These are phyloP conservation scores for Striga asiatica DNA, from an alignment of 257 asterid genomes.

Conservation along the genomic window DNA sequence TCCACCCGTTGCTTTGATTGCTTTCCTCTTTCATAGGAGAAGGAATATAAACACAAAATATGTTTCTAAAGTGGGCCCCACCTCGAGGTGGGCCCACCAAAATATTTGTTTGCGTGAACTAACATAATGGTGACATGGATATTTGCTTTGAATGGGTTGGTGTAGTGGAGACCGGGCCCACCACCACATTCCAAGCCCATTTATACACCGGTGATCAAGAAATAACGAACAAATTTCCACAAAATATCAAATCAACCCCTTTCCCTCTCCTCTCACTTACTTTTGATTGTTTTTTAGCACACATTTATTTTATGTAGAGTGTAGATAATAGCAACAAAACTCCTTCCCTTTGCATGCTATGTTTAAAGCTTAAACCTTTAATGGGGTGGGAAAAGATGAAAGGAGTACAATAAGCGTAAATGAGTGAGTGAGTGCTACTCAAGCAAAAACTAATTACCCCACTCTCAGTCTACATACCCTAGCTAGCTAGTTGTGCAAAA, in stretches of 20 bases:
- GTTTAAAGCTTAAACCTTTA: too few relatives aligned
- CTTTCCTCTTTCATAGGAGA: conserved; percentile 34
- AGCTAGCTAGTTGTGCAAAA: too few relatives aligned
- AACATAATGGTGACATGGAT: conserved; percentile 42
- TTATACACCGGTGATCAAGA: conserved; percentile 21
- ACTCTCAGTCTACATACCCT: too few relatives aligned
- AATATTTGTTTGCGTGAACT: conserved; percentile 38
- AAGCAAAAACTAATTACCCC: too few relatives aligned
- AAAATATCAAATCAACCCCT: not conserved
- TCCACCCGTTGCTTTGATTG: conserved; percentile 28
- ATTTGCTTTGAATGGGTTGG: conserved; percentile 53
- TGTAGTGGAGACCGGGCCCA: conserved; percentile 59
- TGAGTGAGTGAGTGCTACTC: too few relatives aligned
- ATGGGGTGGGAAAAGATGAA: too few relatives aligned
- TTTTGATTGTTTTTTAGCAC: conserved; percentile 44
- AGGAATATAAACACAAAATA: too few relatives aligned
- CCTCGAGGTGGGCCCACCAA: conserved; percentile 20
- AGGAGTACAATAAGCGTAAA: too few relatives aligned
- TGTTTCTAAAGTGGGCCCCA: too few relatives aligned
- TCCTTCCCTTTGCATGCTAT: too few relatives aligned
- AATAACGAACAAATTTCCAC: conserved; percentile 3
- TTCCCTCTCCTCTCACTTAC: not conserved
- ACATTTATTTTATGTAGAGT: too few relatives aligned
- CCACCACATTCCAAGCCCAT: conserved; percentile 36
- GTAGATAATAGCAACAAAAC: too few relatives aligned